Base-by-base conservation (phyloP, 768 basidiomycete genomes). In the Tylopilus sp. region DNA sequence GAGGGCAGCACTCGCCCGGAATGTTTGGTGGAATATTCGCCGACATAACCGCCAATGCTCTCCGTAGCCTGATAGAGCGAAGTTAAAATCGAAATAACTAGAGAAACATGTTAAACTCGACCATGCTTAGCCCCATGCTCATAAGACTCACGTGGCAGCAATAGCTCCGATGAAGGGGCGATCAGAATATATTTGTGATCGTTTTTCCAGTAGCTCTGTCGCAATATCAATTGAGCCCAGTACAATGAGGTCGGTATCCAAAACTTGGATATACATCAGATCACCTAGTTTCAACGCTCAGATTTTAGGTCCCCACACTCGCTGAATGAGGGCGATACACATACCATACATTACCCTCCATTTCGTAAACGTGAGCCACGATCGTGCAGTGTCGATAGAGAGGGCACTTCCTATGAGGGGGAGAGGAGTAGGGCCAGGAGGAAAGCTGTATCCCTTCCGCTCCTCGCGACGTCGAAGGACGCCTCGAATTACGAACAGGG, bases 51-150 rank as follows among this genome's bases (percentile, higher is more conserved):
- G 30, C 43, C 43, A 44, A 45, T 44, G 44, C 30, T 44, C 44
- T 17, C 44, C 31, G 21, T 44, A 44, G 6, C 31, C 33, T 8
- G 33, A 46, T 7, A 46, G 15, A 4, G 44, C 44, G 36, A 46
- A 46, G 44, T 46, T 46, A 17, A 46, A 46, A 46, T 46, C 44
- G 5, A 46, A 46, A 36, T 46, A 46, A 9, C 44, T 46, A 7
- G n/a, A 6, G 23, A 5, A 10, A 25, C n/a, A n/a, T 12, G 17
- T 17, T 3, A 36, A 22, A 44, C 2, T 8, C 31, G 10, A 17
- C 12, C 13, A 33, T 23, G 21, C 17, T 10, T 13, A 36, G 23
- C 5, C 25, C n/a, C 5, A 35, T 23, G 17, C 20, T 6, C 31
- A 20, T 44, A 10, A 23, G 17, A 36, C 44, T 36, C 31, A 46